Evolutionary conservation across 2,329 filamentous ascomycete genomes (phyloP).

Genomic region (Paraconiothyrium sp.): DNA sequence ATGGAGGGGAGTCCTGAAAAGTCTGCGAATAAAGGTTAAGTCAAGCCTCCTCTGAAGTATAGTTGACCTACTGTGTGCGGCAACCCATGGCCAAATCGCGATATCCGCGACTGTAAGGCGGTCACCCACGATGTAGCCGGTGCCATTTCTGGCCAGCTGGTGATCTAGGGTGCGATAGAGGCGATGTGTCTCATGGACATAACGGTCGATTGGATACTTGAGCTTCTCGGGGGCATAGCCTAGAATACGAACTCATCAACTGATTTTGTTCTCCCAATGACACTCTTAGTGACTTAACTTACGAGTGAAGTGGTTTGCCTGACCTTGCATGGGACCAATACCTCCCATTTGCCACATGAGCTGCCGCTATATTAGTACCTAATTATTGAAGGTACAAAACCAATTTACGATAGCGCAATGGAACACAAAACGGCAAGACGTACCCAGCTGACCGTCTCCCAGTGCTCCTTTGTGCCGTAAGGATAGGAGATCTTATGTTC

Average conservation of each 20-base stretch:
- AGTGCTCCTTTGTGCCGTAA: conserved; percentile 72
- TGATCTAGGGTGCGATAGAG: conserved; percentile 77
- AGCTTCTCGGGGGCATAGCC: conserved; percentile 82
- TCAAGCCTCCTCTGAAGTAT: background rate
- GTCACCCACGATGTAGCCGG: conserved; percentile 18
- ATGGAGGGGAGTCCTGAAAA: conserved; percentile 15
- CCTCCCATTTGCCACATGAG: conserved; percentile 59
- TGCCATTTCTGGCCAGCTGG: conserved; percentile 13
- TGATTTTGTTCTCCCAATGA: background rate
- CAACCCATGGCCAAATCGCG: conserved; percentile 19
- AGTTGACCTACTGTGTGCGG: conserved; percentile 15
- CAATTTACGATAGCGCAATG: conserved; percentile 62
- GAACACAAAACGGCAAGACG: conserved; percentile 67
- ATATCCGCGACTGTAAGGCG: conserved; percentile 19
- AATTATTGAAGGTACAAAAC: background rate
- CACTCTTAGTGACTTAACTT: conserved; percentile 3
- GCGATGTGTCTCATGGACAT: conserved; percentile 81
- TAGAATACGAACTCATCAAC: conserved; percentile 50
- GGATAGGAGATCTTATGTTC: conserved; percentile 83
- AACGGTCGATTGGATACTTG: conserved; percentile 80
- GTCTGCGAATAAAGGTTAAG: conserved; percentile 9
- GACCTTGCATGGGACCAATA: conserved; percentile 44
- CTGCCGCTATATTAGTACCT: conserved; percentile 63
- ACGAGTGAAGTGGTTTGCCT: conserved; percentile 29
- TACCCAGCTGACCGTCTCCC: conserved; percentile 79